phyloP scores from a whole-genome alignment of 2,329 filamentous ascomycete species.

The Aaosphaeria arxii region DNA sequence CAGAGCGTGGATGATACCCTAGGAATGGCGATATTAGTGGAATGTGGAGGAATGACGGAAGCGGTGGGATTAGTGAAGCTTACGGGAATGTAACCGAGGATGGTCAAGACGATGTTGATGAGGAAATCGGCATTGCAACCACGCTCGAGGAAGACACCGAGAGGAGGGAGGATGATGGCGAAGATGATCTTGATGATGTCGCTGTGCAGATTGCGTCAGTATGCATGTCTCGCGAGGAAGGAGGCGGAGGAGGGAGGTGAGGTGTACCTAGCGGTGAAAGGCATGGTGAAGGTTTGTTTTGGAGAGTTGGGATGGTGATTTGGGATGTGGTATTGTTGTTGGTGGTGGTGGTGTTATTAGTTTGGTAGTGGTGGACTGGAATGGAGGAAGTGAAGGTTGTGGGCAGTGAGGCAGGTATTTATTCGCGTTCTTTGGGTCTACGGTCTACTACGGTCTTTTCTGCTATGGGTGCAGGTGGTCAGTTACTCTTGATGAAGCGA shows the following conservation, averaged over 20 bases:
- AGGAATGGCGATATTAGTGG: slow-evolving; percentile 3
- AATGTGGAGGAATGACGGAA: neutral
- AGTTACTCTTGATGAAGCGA: slow-evolving; percentile 14
- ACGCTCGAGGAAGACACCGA: slow-evolving; percentile 92
- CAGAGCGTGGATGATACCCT: slow-evolving; percentile 83
- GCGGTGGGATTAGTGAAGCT: slow-evolving; percentile 3
- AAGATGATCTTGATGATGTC: slow-evolving; percentile 82
- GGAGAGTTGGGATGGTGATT: neutral
- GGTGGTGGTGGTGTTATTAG: neutral
- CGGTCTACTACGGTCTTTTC: neutral
- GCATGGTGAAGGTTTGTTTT: slow-evolving; percentile 45
- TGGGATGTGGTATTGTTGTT: neutral
- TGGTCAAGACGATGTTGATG: slow-evolving; percentile 87
- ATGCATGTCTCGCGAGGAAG: too few species aligned
- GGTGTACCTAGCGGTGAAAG: slow-evolving; percentile 58
- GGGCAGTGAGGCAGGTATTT: neutral
- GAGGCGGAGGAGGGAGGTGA: neutral
- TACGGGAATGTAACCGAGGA: slow-evolving; percentile 58
- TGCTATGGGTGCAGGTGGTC: slow-evolving; percentile 1
- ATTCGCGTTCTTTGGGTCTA: neutral
- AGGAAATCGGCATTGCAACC: slow-evolving; percentile 83
- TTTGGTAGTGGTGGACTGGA: neutral
- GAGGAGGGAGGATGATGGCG: slow-evolving; percentile 83
- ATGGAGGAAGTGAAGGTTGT: neutral
- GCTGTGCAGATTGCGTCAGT: slow-evolving; percentile 37